phyloP scores from a whole-genome alignment of 2,329 filamentous ascomycete genomes.

The Apiospora pterosperma region DNA sequence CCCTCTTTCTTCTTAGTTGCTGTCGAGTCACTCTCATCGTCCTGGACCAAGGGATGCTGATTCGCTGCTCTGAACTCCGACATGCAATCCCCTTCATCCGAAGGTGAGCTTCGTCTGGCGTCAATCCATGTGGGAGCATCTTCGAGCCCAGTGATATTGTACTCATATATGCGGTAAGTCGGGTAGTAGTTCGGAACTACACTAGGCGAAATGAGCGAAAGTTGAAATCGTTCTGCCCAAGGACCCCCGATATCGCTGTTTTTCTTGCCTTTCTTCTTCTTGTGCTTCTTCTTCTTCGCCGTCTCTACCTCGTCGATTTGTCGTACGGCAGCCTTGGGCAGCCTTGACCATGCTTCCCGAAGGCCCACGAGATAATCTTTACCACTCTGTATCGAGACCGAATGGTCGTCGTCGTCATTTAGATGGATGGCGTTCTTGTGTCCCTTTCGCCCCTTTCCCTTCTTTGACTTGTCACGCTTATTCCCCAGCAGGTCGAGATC shows the following conservation, averaged over 20 bases:
- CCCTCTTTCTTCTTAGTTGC: constrained; percentile 36
- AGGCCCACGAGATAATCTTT: constrained; percentile 77
- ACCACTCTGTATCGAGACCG: constrained; percentile 63
- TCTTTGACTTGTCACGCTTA: constrained; percentile 17
- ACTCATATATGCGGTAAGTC: constrained; percentile 84
- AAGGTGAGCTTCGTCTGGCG: constrained; percentile 21
- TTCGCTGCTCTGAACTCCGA: neutral
- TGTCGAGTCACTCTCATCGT: constrained; percentile 14
- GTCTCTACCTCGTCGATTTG: constrained; percentile 17
- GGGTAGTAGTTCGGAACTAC: constrained; percentile 92
- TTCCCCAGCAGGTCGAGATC: constrained; percentile 49
- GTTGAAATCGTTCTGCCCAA: constrained; percentile 80
- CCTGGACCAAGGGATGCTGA: constrained; percentile 5
- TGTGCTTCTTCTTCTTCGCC: constrained; percentile 33
- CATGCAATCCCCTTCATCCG: constrained; percentile 1
- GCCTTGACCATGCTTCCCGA: constrained; percentile 69
- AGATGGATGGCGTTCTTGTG: neutral
- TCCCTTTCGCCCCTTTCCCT: constrained; percentile 21
- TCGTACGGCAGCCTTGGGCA: constrained; percentile 53
- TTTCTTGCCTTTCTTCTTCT: constrained; percentile 49
- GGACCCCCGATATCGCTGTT: constrained; percentile 70
- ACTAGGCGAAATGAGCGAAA: constrained; percentile 79
- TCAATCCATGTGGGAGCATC: constrained; percentile 43
- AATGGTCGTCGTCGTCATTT: constrained; percentile 2
- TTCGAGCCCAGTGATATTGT: constrained; percentile 82